Percentiles rank a stretch among this genome's conserved stretches.
Evolutionary conservation across 73 alveolate genomes (phyloP).

Genomic region (Stentor roeselii): DNA sequence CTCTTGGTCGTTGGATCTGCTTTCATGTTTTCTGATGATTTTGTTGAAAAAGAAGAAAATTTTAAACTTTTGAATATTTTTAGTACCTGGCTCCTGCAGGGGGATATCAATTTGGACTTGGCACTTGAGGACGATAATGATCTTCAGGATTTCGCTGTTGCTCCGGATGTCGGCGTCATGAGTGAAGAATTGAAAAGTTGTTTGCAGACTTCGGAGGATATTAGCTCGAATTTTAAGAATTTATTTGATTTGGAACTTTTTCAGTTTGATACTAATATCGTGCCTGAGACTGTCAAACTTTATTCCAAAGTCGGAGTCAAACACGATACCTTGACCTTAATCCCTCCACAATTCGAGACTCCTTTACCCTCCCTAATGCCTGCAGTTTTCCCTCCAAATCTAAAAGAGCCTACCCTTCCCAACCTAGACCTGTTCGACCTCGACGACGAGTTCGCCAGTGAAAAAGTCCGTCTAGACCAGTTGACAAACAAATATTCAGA

Average conservation of each 20-base stretch:
- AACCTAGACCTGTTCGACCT: conserved; percentile 85
- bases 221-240: conserved; percentile 80
- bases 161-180: conserved; percentile 86
- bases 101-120: conserved; percentile 65
- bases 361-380: conserved; percentile 89
- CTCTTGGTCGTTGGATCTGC: conserved; percentile 52
- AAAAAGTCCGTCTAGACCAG: conserved; percentile 87
- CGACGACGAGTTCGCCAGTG: conserved; percentile 95
- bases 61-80: conserved; percentile 73
- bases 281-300: conserved; percentile 84
- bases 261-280: conserved; percentile 82
- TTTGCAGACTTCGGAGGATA: conserved; percentile 84
- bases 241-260: conserved; percentile 74
- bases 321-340: conserved; percentile 88
- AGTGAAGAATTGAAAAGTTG: conserved; percentile 83
- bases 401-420: conserved; percentile 91
- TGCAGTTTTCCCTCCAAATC: conserved; percentile 93
- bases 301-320: conserved; percentile 73
- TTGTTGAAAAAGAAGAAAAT: conserved; percentile 52
- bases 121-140: conserved; percentile 58
- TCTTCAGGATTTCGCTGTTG: conserved; percentile 64
- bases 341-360: conserved; percentile 93
- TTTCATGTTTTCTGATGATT: conserved; percentile 47
- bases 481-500: conserved; percentile 89
- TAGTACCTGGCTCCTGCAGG: conserved; percentile 70